phyloP scores from a whole-genome alignment of 1,284 basidiomycete species.

The Mycena sp. region DNA sequence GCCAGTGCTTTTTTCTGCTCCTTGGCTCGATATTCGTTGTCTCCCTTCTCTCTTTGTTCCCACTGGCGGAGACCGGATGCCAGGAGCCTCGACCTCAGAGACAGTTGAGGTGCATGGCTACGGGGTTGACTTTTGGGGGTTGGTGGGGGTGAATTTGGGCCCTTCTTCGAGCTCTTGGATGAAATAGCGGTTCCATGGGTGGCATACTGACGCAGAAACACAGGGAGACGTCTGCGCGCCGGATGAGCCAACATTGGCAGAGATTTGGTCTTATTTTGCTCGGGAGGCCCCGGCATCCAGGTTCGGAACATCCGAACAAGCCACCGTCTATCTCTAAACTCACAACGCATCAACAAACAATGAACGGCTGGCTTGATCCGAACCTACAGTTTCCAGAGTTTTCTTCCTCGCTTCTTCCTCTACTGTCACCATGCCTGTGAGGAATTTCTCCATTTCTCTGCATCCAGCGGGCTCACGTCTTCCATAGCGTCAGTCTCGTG shows the following conservation, averaged over 20 bases:
- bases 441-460: constrained; percentile 4
- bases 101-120: neutral
- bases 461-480: constrained; percentile 14
- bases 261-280: constrained; percentile 3
- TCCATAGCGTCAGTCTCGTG: constrained; percentile 65
- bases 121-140: neutral
- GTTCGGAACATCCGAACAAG: too few species aligned
- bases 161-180: constrained; percentile 1
- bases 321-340: too few species aligned
- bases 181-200: neutral
- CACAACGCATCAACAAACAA: too few species aligned
- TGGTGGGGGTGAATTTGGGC: neutral
- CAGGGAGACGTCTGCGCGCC: neutral
- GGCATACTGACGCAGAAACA: constrained; percentile 22
- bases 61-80: neutral
- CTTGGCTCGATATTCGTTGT: neutral
- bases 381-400: too few species aligned
- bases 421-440: constrained; percentile 33
- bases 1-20: neutral
- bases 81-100: neutral
- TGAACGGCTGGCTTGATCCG: too few species aligned
- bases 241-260: constrained; percentile 12
- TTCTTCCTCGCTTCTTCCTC: constrained; percentile 16
- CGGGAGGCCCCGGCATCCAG: neutral
- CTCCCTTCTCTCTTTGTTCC: too few species aligned